These are phyloP conservation scores for Colletotrichum nymphaeae DNA, from an alignment of 2,329 filamentous ascomycete genomes.

Conservation along the genomic window DNA sequence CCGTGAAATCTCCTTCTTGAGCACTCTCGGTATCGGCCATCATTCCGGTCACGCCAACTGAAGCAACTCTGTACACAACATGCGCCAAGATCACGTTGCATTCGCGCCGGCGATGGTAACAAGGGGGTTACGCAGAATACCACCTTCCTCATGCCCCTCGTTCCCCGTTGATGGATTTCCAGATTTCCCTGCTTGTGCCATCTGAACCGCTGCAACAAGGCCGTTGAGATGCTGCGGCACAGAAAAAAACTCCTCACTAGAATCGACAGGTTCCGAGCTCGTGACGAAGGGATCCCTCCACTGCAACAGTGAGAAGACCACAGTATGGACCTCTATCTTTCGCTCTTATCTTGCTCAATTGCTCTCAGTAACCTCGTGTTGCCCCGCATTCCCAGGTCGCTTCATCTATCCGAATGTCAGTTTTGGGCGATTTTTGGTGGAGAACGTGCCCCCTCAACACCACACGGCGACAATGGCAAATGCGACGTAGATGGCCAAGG, in stretches of 20 bases:
- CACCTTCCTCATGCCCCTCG: constrained; percentile 26
- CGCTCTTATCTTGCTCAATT: constrained; percentile 31
- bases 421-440: not conserved
- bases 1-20: not conserved
- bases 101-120: not conserved
- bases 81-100: constrained; percentile 9
- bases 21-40: not conserved
- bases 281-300: no score
- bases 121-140: constrained; percentile 15
- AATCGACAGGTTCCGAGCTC: not conserved
- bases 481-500: constrained; percentile 6
- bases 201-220: not conserved
- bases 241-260: not conserved
- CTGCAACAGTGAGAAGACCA: not conserved
- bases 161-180: not conserved
- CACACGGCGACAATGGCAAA: not conserved
- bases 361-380: constrained; percentile 6
- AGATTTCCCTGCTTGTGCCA: not conserved
- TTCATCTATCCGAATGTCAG: not conserved
- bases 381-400: constrained; percentile 8
- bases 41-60: not conserved
- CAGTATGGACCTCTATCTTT: not conserved
- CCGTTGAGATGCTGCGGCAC: not conserved
- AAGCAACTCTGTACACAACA: not conserved
- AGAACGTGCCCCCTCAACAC: not conserved